Evolutionary conservation across 2,329 filamentous ascomycete genomes (phyloP), one percentile per base, ranked within the genome.

Genomic region (Lachnellula occidentalis): DNA sequence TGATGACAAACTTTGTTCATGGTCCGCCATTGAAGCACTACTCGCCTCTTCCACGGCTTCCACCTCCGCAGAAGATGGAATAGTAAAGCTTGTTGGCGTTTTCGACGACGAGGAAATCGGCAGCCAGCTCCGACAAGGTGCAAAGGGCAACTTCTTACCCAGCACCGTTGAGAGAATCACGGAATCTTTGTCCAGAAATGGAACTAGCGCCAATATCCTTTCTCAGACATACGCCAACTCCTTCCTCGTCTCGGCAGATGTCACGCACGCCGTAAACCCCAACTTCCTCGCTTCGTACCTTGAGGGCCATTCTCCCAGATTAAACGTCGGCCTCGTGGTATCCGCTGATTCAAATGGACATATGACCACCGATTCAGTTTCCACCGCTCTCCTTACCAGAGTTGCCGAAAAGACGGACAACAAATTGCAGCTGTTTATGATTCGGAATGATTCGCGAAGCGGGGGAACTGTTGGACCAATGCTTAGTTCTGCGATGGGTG

Each of bases 71-170:
- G 70, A 75, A 9, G 80, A 86, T 57, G 80, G 85, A n/a, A 81
- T 86, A 51, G 84, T 97, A 72, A 95, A 95, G 73, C 78, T 96
- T 53, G 89, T 94, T 36, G 91, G 87, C n/a, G 85, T 96, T 64
- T 97, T 97, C 67, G 94, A 97, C 68, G 88, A 96, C 66, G 94
- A 99, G 72, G 94, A 99, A 72, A 95, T 99, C 58, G 94, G 94
- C 57, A 95, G 88, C 24, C 78, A 90, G 8, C 82, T 96, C 49
- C 88, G 92, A 53, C 92, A 97, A 74, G 94, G 94, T 57, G 94
- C 94, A 5, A 80, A 82, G 51, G 86, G 89, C 53, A 97, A 96
- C 76, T 95, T 96, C 76, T 79, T 97, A 54, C 87, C 90, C 41
- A 79, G 81, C 37, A 81, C 87, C 22, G 81, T 97, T 55, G 89